Evolutionary conservation across 345 rosid species (phyloP), one percentile per base, ranked within the genome.

Genomic region (Clarkia xantiana): DNA sequence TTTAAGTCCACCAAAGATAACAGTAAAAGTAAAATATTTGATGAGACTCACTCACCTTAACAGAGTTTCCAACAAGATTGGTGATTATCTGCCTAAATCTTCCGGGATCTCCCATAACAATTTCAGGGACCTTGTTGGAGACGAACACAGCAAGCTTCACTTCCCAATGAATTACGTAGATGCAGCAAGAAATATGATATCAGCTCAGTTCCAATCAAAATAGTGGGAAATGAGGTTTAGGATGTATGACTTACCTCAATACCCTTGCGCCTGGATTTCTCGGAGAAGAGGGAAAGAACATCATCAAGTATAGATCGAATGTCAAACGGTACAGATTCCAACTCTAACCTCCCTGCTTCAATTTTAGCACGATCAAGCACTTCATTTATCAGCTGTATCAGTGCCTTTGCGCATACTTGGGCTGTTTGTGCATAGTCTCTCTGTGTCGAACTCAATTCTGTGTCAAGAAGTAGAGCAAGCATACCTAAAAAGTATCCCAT

Each of bases 361-460:
- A 91, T 86, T 70, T 91, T 91, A 45, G 96, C 98, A 18, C 93
- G 83, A 70, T 91, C 98, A 56, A 91, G 96, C 75, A 91, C 94
- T 71, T 86, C 96, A 55, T 91, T 91, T 67, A 91, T 91, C 54
- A 91, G 67, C 13, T 82, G 63, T 63, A 91, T 84, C 80, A 91
- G 65, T 48, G 98, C 96, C 75, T 86, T 91, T 47, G 96, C 98
- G 63, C 98, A 86, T 13, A 56, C 75, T 72, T 91, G 96, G 52
- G 96, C 98, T 10, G 98, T 91, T 68, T 80, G 96, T 54, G 94
- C 94, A 67, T 77, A 86, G 60, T 91, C 96, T 68, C 87, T 75
- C 51, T 91, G 98, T 3, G 93, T 84, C 19, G 87, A 81, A 63
- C 82, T 84, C 65, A 91, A 76, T 44, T 84, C 94, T 10, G 98